Evolutionary conservation across 805 yeast genomes (phyloP).

Genomic region (Priceomyces fermenticarens): DNA sequence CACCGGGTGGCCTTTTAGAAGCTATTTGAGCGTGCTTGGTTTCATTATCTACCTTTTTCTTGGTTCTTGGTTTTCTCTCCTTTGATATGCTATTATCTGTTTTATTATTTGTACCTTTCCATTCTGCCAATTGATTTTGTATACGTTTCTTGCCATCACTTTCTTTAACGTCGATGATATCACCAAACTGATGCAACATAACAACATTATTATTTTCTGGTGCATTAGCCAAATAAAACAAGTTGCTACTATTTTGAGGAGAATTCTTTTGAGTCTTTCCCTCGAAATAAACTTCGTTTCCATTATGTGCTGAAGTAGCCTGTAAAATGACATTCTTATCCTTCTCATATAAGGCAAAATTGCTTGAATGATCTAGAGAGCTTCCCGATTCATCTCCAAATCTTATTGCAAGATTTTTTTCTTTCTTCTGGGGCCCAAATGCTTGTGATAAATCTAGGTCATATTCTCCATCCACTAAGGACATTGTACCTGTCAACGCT

Average conservation of each 20-base stretch:
- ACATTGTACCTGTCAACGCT: slow-evolving; percentile 2
- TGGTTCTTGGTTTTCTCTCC: slow-evolving; percentile 6
- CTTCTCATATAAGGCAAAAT: slow-evolving; percentile 31
- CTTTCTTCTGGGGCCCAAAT: slow-evolving; percentile 4
- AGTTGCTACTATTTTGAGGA: slow-evolving; percentile 17
- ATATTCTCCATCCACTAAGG: slow-evolving; percentile 39
- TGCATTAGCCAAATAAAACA: slow-evolving; percentile 26
- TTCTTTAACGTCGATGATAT: slow-evolving; percentile 32
- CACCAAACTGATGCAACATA: slow-evolving; percentile 16
- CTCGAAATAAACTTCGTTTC: slow-evolving; percentile 33
- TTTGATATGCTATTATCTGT: not conserved
- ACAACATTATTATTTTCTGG: slow-evolving; percentile 14
- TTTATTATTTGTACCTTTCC: slow-evolving; percentile 15
- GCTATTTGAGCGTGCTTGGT: slow-evolving; percentile 6
- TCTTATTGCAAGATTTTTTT: slow-evolving; percentile 24
- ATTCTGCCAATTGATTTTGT: slow-evolving; percentile 18
- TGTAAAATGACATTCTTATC: slow-evolving; percentile 31
- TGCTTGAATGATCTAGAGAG: slow-evolving; percentile 35
- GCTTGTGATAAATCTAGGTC: slow-evolving; percentile 36
- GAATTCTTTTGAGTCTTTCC: slow-evolving; percentile 32
- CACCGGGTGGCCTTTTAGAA: slow-evolving; percentile 4
- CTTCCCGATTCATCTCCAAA: slow-evolving; percentile 39
- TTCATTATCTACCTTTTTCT: not conserved
- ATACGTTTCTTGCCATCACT: slow-evolving; percentile 29
- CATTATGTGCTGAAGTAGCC: slow-evolving; percentile 22